Percentiles rank a stretch among this genome's conserved stretches.
These are phyloP conservation scores for Heritiera littoralis DNA, from an alignment of 345 rosid genomes.

Conservation along the genomic window DNA sequence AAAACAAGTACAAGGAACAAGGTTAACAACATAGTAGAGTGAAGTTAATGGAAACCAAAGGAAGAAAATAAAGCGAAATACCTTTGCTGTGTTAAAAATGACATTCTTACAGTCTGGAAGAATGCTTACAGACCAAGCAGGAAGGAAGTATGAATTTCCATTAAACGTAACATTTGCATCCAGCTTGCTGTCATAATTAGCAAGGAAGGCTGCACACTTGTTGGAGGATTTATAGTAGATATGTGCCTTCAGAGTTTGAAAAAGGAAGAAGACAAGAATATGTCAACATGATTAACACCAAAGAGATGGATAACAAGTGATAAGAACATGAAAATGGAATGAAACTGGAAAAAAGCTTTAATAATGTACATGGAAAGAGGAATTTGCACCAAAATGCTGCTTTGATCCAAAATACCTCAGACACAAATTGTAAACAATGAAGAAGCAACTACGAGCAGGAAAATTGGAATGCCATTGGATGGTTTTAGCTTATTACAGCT, in stretches of 20 bases:
- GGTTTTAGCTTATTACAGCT: too few relatives aligned
- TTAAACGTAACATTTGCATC: slow-evolving; percentile 54
- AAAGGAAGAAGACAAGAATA: background rate
- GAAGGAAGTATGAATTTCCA: slow-evolving; percentile 51
- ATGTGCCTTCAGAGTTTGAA: slow-evolving; percentile 46
- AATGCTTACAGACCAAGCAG: slow-evolving; percentile 79
- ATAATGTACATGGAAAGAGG: background rate
- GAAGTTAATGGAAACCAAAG: background rate
- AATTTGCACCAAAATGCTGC: background rate
- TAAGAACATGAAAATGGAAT: background rate
- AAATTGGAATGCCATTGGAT: too few relatives aligned
- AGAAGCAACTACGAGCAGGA: background rate
- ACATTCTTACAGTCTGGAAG: slow-evolving; percentile 66
- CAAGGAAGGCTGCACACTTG: slow-evolving; percentile 63
- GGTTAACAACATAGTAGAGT: background rate
- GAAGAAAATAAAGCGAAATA: slow-evolving; percentile 6
- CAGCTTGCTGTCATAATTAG: slow-evolving; percentile 45
- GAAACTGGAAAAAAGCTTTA: background rate
- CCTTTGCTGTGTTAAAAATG: slow-evolving; percentile 65
- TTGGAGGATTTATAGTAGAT: slow-evolving; percentile 53
- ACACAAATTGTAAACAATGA: background rate
- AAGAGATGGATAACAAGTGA: background rate
- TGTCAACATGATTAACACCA: background rate
- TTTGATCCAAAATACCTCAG: background rate
- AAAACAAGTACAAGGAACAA: slow-evolving; percentile 8